Conservation (phyloP, 805 yeast genomes). For the Candida sanyiensis region DNA sequence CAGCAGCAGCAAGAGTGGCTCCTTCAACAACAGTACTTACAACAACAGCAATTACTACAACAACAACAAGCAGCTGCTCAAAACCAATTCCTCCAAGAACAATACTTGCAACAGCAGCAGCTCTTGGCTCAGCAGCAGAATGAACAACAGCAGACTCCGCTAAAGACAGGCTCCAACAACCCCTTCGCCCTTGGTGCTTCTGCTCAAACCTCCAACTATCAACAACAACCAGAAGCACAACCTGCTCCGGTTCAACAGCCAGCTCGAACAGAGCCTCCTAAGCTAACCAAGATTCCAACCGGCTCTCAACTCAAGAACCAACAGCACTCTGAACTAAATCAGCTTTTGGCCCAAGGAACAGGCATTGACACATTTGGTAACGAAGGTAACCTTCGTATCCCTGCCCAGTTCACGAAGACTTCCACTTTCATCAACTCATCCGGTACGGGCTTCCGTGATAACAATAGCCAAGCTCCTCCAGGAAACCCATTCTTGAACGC, state of each 20-base stretch:
- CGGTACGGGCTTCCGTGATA: constrained; percentile 62
- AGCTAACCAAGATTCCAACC: constrained; percentile 40
- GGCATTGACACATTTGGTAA: constrained; percentile 94
- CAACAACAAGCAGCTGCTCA: constrained; percentile 22
- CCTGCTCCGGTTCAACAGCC: constrained; percentile 18
- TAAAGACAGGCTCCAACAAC: constrained; percentile 69
- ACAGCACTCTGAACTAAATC: constrained; percentile 66
- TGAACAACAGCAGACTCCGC: constrained; percentile 40
- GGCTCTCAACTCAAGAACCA: constrained; percentile 53
- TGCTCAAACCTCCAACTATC: background rate
- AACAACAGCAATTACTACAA: constrained; percentile 29
- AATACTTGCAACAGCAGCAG: constrained; percentile 38
- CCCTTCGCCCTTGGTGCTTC: constrained; percentile 55
- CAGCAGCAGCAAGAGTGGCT: constrained; percentile 22
- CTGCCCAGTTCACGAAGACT: constrained; percentile 87
- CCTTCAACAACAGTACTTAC: constrained; percentile 21
- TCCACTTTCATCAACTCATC: constrained; percentile 79
- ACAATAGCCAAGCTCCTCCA: constrained; percentile 19
- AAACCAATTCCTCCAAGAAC: too few species aligned
- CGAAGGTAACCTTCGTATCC: constrained; percentile 76
- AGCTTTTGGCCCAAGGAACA: constrained; percentile 76
- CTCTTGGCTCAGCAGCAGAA: constrained; percentile 29
- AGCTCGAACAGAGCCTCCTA: constrained; percentile 28
- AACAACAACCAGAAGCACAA: constrained; percentile 16
- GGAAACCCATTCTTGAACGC: constrained; percentile 44